Evolutionary conservation across 768 basidiomycete species (phyloP).

Genomic region (Phaeotremella skinneri): DNA sequence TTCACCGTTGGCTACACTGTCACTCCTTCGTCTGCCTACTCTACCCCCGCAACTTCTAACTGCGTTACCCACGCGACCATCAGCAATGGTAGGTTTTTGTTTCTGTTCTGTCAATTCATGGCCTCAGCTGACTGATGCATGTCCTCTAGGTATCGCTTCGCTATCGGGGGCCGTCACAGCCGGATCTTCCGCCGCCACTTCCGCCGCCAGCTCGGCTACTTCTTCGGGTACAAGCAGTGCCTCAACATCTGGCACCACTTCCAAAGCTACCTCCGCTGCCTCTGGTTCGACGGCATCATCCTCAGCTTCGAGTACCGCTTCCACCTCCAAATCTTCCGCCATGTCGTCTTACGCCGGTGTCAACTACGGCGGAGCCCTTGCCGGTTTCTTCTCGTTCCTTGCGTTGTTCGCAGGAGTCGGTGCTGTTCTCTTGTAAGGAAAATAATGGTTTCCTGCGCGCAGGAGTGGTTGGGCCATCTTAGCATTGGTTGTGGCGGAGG

Average conservation of each 20-base stretch:
- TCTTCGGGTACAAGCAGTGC: conserved; percentile 9
- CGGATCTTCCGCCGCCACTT: conserved; percentile 61
- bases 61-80: conserved; percentile 52
- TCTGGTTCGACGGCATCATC: conserved; percentile 16
- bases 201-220: conserved; percentile 47
- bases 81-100: conserved; percentile 34
- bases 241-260: conserved; percentile 9
- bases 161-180: conserved; percentile 54
- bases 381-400: conserved; percentile 24
- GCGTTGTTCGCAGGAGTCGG: conserved; percentile 38
- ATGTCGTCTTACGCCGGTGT: conserved; percentile 18
- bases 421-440: conserved; percentile 41
- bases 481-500: too few species aligned
- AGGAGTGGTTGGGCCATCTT: too few species aligned
- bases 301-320: conserved; percentile 19
- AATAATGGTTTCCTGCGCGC: too few species aligned
- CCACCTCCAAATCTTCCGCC: conserved; percentile 21
- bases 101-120: not conserved
- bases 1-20: conserved; percentile 52
- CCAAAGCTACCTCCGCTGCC: conserved; percentile 8
- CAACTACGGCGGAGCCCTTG: conserved; percentile 30
- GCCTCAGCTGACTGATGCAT: conserved; percentile 10
- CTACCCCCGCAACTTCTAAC: conserved; percentile 52
- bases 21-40: conserved; percentile 48
- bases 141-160: conserved; percentile 32